Conservation (phyloP, 2,329 filamentous ascomycete genomes). For the Cercospora berteroae region DNA sequence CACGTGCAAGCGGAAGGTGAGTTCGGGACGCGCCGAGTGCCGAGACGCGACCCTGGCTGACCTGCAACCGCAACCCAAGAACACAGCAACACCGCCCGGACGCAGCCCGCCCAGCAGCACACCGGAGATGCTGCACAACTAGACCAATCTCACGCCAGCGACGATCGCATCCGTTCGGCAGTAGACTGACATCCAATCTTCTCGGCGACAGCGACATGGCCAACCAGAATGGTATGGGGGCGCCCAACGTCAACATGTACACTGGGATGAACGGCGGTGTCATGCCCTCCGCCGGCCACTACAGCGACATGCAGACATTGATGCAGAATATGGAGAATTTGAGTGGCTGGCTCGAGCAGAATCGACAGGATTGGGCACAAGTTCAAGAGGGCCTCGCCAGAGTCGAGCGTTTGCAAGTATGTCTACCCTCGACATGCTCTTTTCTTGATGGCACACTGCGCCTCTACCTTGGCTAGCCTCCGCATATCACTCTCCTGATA, state of each 20-base stretch:
- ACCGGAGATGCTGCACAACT: background rate
- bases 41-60: background rate
- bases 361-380: constrained; percentile 36
- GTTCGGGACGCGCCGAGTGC: background rate
- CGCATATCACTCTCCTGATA: background rate
- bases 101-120: background rate
- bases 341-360: constrained; percentile 38
- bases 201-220: constrained; percentile 22
- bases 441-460: background rate
- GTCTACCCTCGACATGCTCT: constrained; percentile 1
- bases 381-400: constrained; percentile 36
- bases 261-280: constrained; percentile 31
- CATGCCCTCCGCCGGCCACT: constrained; percentile 40
- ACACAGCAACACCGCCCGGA: background rate
- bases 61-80: background rate
- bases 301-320: constrained; percentile 40
- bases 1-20: background rate
- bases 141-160: background rate
- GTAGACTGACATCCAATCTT: background rate
- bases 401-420: constrained; percentile 32
- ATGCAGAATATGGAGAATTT: constrained; percentile 40
- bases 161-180: background rate
- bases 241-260: constrained; percentile 31
- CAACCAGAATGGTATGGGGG: constrained; percentile 31
- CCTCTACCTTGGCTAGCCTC: background rate